A percentile compares a stretch with the other conserved stretches of the same genome.
phyloP scores from a whole-genome alignment of 768 basidiomycete species.

The Leucosporidium creatinivorum region DNA sequence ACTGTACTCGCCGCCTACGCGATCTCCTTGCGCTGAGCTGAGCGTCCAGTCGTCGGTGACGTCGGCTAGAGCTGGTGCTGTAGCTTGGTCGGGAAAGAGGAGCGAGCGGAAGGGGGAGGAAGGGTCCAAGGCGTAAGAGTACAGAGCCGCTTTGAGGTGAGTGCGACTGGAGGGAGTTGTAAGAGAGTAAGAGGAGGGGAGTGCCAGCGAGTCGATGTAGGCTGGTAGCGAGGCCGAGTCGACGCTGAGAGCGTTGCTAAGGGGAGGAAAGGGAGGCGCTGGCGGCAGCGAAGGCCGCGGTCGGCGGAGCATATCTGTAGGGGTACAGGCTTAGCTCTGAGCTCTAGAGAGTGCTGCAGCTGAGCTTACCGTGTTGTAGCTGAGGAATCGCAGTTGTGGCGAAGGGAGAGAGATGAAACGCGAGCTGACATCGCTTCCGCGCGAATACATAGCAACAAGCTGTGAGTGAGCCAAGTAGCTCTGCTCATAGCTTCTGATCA shows the following conservation, averaged over 20 bases:
- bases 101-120: background rate
- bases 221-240: background rate
- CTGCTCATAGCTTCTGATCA: too few species aligned
- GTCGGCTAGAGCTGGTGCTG: background rate
- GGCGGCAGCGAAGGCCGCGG: background rate
- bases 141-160: slow-evolving; percentile 6
- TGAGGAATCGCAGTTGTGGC: too few species aligned
- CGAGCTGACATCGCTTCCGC: too few species aligned
- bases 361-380: too few species aligned
- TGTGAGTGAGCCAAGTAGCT: too few species aligned
- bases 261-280: background rate
- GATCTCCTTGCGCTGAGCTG: background rate
- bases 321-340: too few species aligned
- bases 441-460: too few species aligned
- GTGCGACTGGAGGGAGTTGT: background rate
- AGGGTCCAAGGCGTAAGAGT: slow-evolving; percentile 6
- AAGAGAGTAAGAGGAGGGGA: background rate
- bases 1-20: background rate
- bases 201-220: background rate
- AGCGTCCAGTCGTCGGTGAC: slow-evolving; percentile 15
- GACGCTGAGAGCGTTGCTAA: background rate
- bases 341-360: too few species aligned
- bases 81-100: background rate
- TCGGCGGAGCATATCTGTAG: too few species aligned
- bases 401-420: too few species aligned